These are phyloP conservation scores for Paraleonurus japonicus DNA, from an alignment of 257 asterid genomes.

Conservation along the genomic window DNA sequence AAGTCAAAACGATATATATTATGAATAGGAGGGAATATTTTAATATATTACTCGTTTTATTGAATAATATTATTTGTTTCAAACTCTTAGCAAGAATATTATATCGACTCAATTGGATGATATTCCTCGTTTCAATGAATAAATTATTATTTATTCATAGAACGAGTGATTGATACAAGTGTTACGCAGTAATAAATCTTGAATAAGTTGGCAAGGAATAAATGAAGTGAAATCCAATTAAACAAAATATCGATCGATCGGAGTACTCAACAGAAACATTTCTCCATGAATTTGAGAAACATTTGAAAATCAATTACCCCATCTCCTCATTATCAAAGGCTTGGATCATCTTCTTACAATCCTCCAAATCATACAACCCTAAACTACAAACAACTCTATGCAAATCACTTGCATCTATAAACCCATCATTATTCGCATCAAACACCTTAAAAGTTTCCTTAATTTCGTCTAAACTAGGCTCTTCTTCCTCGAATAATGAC, in stretches of 20 bases:
- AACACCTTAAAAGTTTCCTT: slow-evolving; percentile 42
- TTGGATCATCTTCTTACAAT: slow-evolving; percentile 39
- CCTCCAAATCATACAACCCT: slow-evolving; percentile 32
- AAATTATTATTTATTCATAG: too few relatives aligned
- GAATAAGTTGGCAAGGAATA: background rate
- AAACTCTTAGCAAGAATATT: too few relatives aligned
- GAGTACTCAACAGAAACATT: slow-evolving; percentile 7
- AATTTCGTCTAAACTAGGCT: slow-evolving; percentile 41
- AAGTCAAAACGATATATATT: too few relatives aligned
- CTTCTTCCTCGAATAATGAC: slow-evolving; percentile 36
- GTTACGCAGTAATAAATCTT: too few relatives aligned
- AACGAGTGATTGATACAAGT: too few relatives aligned
- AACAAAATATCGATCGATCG: too few relatives aligned
- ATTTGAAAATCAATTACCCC: slow-evolving; percentile 38
- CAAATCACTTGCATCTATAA: slow-evolving; percentile 46
- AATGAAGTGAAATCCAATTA: background rate
- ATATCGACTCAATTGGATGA: too few relatives aligned
- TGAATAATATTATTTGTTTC: too few relatives aligned
- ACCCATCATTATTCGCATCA: slow-evolving; percentile 48
- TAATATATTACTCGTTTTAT: too few relatives aligned
- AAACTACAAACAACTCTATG: slow-evolving; percentile 32
- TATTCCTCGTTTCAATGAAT: too few relatives aligned
- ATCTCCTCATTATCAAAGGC: slow-evolving; percentile 40
- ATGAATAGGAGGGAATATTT: too few relatives aligned
- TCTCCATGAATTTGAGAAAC: slow-evolving; percentile 40